phyloP scores from a whole-genome alignment of 495 filamentous ascomycete genomes.

The Aspergillus funiculosus region DNA sequence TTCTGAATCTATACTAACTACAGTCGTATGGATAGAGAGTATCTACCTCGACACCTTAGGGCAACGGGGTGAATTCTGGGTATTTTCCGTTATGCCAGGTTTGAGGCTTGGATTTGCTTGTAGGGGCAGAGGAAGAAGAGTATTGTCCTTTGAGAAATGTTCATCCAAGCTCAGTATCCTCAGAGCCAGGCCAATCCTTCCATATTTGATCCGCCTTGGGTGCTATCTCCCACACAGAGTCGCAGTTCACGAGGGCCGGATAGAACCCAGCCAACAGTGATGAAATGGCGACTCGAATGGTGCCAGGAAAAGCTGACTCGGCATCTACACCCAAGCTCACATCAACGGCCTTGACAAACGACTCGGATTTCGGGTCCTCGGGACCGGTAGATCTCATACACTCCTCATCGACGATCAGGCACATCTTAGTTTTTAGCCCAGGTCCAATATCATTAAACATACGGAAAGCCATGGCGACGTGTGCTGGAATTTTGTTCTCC shows the following conservation, averaged over 20 bases:
- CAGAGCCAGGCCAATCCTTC: not conserved
- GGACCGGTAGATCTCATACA: not conserved
- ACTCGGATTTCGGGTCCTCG: not conserved
- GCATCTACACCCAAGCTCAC: not conserved
- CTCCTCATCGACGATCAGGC: slow-evolving; percentile 3
- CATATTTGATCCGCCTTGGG: not conserved
- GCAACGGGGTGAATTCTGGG: too few relatives aligned
- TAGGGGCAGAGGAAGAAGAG: too few relatives aligned
- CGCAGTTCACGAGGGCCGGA: slow-evolving; percentile 2
- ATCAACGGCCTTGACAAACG: slow-evolving; percentile 8
- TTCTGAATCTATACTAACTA: too few relatives aligned
- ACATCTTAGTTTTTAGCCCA: slow-evolving; percentile 2
- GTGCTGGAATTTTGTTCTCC: slow-evolving; percentile 5
- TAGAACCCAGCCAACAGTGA: slow-evolving; percentile 5
- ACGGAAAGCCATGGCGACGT: slow-evolving; percentile 5
- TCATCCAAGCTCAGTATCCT: too few relatives aligned
- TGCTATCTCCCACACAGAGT: slow-evolving; percentile 8
- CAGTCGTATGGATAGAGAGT: too few relatives aligned
- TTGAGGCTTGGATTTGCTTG: too few relatives aligned
- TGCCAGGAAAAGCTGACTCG: not conserved
- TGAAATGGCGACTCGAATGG: not conserved
- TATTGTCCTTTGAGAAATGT: too few relatives aligned
- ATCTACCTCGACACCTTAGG: too few relatives aligned
- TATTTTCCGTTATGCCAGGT: too few relatives aligned
- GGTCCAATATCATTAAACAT: slow-evolving; percentile 1